These are phyloP conservation scores for Arabidopsis hybrid DNA, from an alignment of 441 rosid species.

Conservation along the genomic window DNA sequence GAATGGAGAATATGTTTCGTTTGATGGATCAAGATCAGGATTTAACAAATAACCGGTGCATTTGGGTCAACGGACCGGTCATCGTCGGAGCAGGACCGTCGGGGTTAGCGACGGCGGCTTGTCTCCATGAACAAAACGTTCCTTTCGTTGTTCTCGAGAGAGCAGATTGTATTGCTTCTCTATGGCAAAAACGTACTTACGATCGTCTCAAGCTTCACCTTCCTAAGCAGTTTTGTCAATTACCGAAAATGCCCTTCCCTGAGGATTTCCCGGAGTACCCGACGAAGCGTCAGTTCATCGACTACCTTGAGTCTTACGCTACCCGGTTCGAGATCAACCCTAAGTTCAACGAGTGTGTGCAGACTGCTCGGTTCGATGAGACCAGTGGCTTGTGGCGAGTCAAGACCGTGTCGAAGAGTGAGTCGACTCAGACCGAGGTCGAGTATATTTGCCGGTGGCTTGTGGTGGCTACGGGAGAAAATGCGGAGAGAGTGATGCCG, in stretches of 20 bases:
- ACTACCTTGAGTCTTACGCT: conserved; percentile 76
- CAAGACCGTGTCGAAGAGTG: conserved; percentile 50
- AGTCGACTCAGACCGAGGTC: conserved; percentile 52
- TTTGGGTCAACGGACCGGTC: conserved; percentile 75
- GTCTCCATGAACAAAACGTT: conserved; percentile 68
- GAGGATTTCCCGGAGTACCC: conserved; percentile 79
- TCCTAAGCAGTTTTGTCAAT: conserved; percentile 77
- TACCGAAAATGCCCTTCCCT: conserved; percentile 78
- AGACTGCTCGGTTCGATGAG: conserved; percentile 69
- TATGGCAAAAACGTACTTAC: conserved; percentile 79
- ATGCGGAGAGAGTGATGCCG: conserved; percentile 69
- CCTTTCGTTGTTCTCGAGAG: conserved; percentile 75
- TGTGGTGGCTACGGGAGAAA: conserved; percentile 83
- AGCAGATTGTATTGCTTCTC: conserved; percentile 77
- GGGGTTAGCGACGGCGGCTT: conserved; percentile 80
- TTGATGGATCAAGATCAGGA: conserved; percentile 56
- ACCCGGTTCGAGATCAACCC: conserved; percentile 62
- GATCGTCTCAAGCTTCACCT: conserved; percentile 85
- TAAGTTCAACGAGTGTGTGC: conserved; percentile 74
- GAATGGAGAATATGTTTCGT: conserved; percentile 63
- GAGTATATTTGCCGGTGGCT: conserved; percentile 84
- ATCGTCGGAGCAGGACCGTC: conserved; percentile 88
- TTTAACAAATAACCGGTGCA: conserved; percentile 49
- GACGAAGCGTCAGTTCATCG: conserved; percentile 64
- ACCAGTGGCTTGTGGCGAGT: conserved; percentile 76